Conservation (phyloP, 1,284 basidiomycete genomes). For the Cutaneotrichosporon sp. region DNA sequence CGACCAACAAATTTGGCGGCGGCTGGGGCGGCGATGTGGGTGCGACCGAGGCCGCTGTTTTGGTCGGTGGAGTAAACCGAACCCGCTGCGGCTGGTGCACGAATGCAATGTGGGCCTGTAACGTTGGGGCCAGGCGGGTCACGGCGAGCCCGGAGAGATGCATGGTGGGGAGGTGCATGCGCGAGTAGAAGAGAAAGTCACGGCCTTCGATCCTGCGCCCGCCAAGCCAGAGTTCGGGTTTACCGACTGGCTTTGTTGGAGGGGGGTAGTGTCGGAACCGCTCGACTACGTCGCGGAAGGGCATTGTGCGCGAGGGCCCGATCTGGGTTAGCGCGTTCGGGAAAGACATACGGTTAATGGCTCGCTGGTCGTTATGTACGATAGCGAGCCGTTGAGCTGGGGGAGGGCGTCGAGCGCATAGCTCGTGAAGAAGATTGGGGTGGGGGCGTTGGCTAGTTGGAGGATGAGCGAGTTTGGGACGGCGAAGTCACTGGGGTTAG, state of each 20-base stretch:
- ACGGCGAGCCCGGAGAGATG: constrained; percentile 87
- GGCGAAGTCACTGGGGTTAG: constrained; percentile 37
- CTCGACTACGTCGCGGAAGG: constrained; percentile 85
- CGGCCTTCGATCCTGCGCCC: constrained; percentile 73
- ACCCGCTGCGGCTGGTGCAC: constrained; percentile 41
- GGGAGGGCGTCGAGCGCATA: constrained; percentile 90
- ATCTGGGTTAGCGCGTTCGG: constrained; percentile 32
- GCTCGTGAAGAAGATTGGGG: constrained; percentile 82
- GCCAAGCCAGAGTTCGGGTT: constrained; percentile 73
- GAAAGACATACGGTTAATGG: constrained; percentile 60
- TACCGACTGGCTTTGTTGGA: constrained; percentile 69
- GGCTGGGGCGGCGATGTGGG: constrained; percentile 30
- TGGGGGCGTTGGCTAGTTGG: constrained; percentile 87
- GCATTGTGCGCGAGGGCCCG: constrained; percentile 65
- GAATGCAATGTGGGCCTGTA: constrained; percentile 53
- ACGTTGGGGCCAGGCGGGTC: constrained; percentile 62
- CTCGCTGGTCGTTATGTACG: constrained; percentile 88
- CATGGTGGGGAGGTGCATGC: constrained; percentile 83
- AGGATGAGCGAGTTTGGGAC: constrained; percentile 47
- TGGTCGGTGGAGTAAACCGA: constrained; percentile 57
- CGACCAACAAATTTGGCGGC: constrained; percentile 77
- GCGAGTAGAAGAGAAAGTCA: constrained; percentile 76
- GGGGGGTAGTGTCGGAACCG: constrained; percentile 76
- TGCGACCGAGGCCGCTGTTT: neutral
- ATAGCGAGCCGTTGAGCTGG: constrained; percentile 84